phyloP scores from a whole-genome alignment of 345 rosid species.

The Boechera divaricarpa region DNA sequence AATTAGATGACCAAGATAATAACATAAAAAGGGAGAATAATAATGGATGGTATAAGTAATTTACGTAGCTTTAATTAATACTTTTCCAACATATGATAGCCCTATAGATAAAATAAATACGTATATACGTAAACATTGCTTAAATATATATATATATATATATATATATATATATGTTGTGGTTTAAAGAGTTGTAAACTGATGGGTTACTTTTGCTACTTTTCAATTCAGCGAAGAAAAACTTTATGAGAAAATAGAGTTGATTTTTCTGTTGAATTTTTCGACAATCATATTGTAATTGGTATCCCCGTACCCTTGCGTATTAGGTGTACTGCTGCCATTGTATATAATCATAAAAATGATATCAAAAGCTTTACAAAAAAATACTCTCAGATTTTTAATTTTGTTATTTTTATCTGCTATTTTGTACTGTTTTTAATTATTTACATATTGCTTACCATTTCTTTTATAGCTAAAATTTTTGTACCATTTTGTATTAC shows the following conservation, averaged over 20 bases:
- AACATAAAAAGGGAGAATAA: neutral
- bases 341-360: too few species aligned
- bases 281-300: slow-evolving; percentile 1
- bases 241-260: neutral
- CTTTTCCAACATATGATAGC: neutral
- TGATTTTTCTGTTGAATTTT: slow-evolving; percentile 13
- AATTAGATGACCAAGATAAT: neutral
- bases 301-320: too few species aligned
- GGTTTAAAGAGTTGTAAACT: neutral
- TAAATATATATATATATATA: neutral
- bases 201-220: neutral
- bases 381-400: too few species aligned
- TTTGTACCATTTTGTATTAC: too few species aligned
- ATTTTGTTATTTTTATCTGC: too few species aligned
- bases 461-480: too few species aligned
- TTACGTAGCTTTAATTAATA: neutral
- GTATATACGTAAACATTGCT: slow-evolving; percentile 10
- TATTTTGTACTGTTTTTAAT: too few species aligned
- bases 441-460: too few species aligned
- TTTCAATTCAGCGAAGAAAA: neutral
- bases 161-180: neutral
- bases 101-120: slow-evolving; percentile 11
- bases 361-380: too few species aligned
- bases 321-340: too few species aligned
- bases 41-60: neutral